Evolutionary conservation across 208 protist genomes (phyloP).

Genomic region (Leishmania mexicana): DNA sequence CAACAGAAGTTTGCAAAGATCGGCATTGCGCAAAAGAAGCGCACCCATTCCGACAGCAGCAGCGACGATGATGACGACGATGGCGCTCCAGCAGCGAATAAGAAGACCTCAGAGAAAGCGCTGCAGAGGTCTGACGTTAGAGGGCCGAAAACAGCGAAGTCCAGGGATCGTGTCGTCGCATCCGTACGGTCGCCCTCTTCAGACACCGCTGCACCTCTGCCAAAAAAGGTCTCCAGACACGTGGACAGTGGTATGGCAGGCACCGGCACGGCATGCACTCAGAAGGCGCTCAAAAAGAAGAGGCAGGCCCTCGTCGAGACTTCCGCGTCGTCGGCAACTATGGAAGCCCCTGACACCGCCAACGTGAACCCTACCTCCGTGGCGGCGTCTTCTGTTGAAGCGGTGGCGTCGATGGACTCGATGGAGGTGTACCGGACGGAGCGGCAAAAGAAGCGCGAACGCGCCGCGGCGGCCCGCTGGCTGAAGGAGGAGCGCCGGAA

Average conservation of each 20-base stretch:
- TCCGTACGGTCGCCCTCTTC: background rate
- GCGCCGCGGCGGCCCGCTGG: constrained; percentile 78
- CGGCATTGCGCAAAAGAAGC: constrained; percentile 7
- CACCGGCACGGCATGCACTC: background rate
- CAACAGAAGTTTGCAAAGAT: constrained; percentile 16
- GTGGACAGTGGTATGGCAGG: background rate
- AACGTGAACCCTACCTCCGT: background rate
- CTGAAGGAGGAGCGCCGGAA: constrained; percentile 87
- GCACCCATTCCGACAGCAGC: constrained; percentile 11
- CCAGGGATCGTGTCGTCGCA: background rate
- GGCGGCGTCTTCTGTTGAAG: background rate
- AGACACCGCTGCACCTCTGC: background rate
- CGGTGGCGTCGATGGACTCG: constrained; percentile 11
- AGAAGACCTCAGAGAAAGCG: background rate
- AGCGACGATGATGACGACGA: constrained; percentile 4
- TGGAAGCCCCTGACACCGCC: background rate
- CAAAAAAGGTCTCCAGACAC: background rate
- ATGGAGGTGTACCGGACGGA: constrained; percentile 59
- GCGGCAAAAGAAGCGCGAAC: constrained; percentile 71
- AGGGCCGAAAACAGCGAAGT: background rate
- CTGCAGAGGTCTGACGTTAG: background rate
- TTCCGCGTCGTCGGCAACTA: background rate
- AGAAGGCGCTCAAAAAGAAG: background rate
- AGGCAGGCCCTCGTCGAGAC: background rate
- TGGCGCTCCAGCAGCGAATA: background rate